A percentile compares a stretch with the other conserved stretches of the same genome.
phyloP scores from a whole-genome alignment of 2,329 filamentous ascomycete species.

The Trichophyton simii region DNA sequence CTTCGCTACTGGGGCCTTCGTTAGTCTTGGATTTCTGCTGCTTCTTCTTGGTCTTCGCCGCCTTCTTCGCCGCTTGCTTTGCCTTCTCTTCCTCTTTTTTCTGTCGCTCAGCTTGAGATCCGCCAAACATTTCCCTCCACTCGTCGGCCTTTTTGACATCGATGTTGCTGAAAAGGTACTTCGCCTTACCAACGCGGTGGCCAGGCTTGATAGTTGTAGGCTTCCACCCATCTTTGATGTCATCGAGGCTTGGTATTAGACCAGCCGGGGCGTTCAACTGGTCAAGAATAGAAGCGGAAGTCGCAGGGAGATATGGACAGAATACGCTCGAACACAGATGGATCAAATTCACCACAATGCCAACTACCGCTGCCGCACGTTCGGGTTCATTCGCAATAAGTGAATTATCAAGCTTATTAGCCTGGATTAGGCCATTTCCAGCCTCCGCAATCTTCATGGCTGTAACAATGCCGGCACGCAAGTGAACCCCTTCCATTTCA shows the following conservation, averaged over 20 bases:
- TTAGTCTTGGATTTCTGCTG: constrained; percentile 4
- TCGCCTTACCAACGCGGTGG: constrained; percentile 69
- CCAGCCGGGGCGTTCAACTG: constrained; percentile 55
- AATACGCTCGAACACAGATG: constrained; percentile 69
- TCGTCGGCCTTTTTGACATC: constrained; percentile 69
- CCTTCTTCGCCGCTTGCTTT: constrained; percentile 26
- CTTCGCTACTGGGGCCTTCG: constrained; percentile 3
- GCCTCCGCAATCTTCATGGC: constrained; percentile 47
- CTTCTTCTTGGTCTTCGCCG: constrained; percentile 13
- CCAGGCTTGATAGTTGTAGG: constrained; percentile 49
- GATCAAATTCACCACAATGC: constrained; percentile 70
- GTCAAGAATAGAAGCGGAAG: constrained; percentile 57
- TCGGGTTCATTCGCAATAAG: constrained; percentile 48
- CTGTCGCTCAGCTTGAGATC: constrained; percentile 52
- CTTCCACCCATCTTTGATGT: constrained; percentile 49
- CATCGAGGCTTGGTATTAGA: constrained; percentile 45
- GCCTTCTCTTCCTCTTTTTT: constrained; percentile 52
- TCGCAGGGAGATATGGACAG: constrained; percentile 76
- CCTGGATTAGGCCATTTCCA: constrained; percentile 49
- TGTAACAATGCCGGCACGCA: constrained; percentile 42
- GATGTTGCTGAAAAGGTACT: constrained; percentile 72
- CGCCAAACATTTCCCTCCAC: constrained; percentile 66
- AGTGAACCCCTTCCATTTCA: constrained; percentile 48
- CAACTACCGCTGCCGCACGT: constrained; percentile 52
- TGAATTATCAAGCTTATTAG: constrained; percentile 49